Conservation (phyloP, 495 filamentous ascomycete species). For the Daldinia childiae region DNA sequence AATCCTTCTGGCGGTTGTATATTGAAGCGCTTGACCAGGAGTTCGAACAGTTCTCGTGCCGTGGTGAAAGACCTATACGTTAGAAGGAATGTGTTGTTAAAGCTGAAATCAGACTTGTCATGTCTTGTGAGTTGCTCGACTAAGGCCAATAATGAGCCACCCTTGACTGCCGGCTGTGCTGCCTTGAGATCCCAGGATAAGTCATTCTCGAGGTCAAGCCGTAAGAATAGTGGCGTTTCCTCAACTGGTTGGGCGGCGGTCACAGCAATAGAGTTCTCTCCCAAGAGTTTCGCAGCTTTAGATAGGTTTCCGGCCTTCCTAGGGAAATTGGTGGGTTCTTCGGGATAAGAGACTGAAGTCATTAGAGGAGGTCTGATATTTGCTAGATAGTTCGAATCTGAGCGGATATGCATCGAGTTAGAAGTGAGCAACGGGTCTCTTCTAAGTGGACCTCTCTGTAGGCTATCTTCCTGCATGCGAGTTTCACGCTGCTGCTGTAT, state of each 20-base stretch:
- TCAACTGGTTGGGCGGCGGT: conserved; percentile 65
- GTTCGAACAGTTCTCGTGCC: conserved; percentile 88
- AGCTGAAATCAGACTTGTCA: conserved; percentile 92
- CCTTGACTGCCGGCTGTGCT: conserved; percentile 76
- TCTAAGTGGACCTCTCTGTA: conserved; percentile 51
- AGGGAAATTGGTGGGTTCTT: conserved; percentile 68
- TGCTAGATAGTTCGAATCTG: conserved; percentile 54
- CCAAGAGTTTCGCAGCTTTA: conserved; percentile 89
- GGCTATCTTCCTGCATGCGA: conserved; percentile 51
- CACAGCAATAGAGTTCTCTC: conserved; percentile 75
- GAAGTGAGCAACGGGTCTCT: conserved; percentile 57
- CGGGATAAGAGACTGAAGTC: conserved; percentile 72
- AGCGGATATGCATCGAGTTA: conserved; percentile 58
- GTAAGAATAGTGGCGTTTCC: conserved; percentile 83
- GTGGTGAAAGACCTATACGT: conserved; percentile 96
- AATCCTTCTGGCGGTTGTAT: conserved; percentile 92
- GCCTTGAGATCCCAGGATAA: conserved; percentile 86
- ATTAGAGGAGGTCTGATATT: conserved; percentile 50
- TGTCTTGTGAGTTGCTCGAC: conserved; percentile 98
- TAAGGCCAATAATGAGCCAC: conserved; percentile 85
- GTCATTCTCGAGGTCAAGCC: conserved; percentile 89
- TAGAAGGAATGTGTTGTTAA: conserved; percentile 97
- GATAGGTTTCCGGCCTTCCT: conserved; percentile 71
- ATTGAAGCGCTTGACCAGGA: conserved; percentile 88
- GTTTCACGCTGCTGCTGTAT: conserved; percentile 54